Percentiles rank a stretch among this genome's conserved stretches.
These are phyloP conservation scores for Glonium stellatum DNA, from an alignment of 495 filamentous ascomycete species.

Conservation along the genomic window DNA sequence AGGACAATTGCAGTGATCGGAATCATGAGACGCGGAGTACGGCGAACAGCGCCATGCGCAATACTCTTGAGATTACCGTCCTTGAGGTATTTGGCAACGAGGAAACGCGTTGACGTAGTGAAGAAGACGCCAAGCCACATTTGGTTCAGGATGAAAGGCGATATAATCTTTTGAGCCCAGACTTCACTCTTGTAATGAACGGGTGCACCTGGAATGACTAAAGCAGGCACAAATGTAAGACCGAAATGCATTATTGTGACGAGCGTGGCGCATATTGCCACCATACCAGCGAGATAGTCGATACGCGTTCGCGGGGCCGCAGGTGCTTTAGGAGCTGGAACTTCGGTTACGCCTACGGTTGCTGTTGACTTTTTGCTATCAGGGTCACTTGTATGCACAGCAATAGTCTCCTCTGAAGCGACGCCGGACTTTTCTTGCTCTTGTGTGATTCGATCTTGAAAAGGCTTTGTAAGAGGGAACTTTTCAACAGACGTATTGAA, in stretches of 20 bases:
- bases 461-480: background rate
- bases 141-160: constrained; percentile 38
- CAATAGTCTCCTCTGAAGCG: constrained; percentile 14
- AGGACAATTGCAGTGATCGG: constrained; percentile 35
- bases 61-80: constrained; percentile 35
- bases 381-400: background rate
- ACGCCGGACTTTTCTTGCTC: background rate
- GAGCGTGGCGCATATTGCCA: constrained; percentile 35
- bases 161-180: constrained; percentile 34
- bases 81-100: constrained; percentile 34
- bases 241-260: constrained; percentile 39
- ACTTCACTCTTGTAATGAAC: constrained; percentile 35
- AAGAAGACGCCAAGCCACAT: constrained; percentile 41
- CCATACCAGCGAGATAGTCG: constrained; percentile 41
- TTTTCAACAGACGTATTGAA: constrained; percentile 8
- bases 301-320: constrained; percentile 28
- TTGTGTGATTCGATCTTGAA: background rate
- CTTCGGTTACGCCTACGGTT: constrained; percentile 20
- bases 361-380: constrained; percentile 20
- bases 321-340: constrained; percentile 20
- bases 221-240: constrained; percentile 34
- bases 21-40: constrained; percentile 37
- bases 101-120: constrained; percentile 40
- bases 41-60: constrained; percentile 38
- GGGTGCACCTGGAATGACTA: constrained; percentile 30